A percentile compares a stretch with the other conserved stretches of the same genome.
Evolutionary conservation across 176 grass and related monocot genomes (phyloP).

Genomic region (Oryza brachyantha): DNA sequence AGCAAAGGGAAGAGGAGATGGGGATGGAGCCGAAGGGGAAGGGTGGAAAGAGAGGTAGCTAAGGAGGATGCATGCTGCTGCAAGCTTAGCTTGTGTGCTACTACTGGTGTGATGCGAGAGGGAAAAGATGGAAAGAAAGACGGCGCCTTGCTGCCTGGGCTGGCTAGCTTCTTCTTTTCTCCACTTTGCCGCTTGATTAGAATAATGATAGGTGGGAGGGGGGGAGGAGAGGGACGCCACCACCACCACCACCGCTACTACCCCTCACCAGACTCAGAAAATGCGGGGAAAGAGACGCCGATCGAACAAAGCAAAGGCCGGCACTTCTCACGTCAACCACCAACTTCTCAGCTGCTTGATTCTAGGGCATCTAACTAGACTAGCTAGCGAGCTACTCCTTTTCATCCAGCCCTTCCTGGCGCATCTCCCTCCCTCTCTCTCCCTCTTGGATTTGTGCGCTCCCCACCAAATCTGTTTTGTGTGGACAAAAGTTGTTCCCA

Average conservation of each 20-base stretch:
- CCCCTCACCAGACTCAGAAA: slow-evolving; percentile 27
- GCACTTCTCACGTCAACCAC: slow-evolving; percentile 44
- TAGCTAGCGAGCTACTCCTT: background rate
- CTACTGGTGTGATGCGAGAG: background rate
- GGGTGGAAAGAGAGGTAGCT: slow-evolving; percentile 18
- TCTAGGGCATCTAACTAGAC: slow-evolving; percentile 32
- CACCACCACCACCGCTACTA: slow-evolving; percentile 22
- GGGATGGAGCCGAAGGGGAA: slow-evolving; percentile 10
- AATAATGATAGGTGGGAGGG: slow-evolving; percentile 34
- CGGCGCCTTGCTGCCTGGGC: slow-evolving; percentile 26
- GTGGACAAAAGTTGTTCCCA: background rate
- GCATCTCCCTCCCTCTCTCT: background rate
- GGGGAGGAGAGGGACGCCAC: slow-evolving; percentile 19
- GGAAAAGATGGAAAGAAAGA: slow-evolving; percentile 39
- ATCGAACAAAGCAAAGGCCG: background rate
- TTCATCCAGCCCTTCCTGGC: background rate
- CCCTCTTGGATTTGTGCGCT: background rate
- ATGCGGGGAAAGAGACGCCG: background rate
- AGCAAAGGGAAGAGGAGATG: slow-evolving; percentile 17
- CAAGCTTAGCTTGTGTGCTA: background rate
- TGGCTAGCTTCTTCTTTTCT: slow-evolving; percentile 22
- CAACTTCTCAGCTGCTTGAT: slow-evolving; percentile 39
- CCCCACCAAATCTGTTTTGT: background rate
- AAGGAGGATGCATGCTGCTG: slow-evolving; percentile 23
- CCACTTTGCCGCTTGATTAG: slow-evolving; percentile 45